Conservation (phyloP, 441 rosid genomes). For the Gossypium schwendimanii region DNA sequence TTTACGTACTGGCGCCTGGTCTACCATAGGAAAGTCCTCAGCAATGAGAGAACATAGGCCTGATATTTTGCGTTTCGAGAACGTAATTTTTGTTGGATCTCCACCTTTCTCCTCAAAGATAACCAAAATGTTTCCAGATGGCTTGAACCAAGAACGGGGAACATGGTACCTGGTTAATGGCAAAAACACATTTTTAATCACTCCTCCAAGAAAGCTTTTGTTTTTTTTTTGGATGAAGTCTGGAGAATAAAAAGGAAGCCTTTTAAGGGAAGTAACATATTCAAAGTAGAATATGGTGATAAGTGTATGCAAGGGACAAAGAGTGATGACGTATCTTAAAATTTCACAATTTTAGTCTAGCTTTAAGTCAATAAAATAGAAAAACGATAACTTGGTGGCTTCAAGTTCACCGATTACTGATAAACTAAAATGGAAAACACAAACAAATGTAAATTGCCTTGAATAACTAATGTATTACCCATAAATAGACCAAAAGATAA, state of each 20-base stretch:
- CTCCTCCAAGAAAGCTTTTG: neutral
- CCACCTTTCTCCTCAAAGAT: constrained; percentile 93
- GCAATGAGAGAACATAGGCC: constrained; percentile 27
- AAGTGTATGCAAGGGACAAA: neutral
- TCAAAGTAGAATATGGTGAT: neutral
- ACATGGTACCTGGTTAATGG: constrained; percentile 72
- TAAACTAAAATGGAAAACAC: neutral
- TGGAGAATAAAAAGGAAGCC: neutral
- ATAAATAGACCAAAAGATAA: neutral
- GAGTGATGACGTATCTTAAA: neutral
- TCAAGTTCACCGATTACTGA: neutral
- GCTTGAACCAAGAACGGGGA: constrained; percentile 90
- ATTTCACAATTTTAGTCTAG: neutral
- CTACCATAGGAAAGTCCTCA: constrained; percentile 35
- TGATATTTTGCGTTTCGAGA: constrained; percentile 54
- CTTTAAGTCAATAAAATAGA: neutral
- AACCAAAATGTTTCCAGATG: constrained; percentile 75
- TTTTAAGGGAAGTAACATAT: neutral
- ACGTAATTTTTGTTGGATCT: constrained; percentile 58
- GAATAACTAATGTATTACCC: neutral
- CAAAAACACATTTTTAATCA: neutral
- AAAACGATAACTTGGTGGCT: neutral
- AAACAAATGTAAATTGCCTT: neutral
- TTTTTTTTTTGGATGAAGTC: too few relatives aligned
- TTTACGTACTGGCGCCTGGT: constrained; percentile 8